Evolutionary conservation across 768 basidiomycete genomes (phyloP).

Genomic region (Boletus subcaerulescens): DNA sequence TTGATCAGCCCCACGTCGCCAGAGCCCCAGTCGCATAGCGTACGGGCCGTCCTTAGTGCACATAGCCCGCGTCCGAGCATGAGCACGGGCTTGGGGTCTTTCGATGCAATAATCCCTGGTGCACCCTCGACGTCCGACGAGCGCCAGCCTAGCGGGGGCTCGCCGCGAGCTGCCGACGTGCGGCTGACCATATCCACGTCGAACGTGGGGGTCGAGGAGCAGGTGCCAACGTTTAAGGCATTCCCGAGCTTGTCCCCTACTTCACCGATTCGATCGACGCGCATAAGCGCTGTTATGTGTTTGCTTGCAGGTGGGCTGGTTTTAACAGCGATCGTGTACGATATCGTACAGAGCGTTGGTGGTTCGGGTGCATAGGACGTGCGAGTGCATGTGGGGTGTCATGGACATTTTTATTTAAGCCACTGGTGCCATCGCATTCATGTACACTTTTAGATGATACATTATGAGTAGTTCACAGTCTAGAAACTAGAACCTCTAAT

Average conservation of each 20-base stretch:
- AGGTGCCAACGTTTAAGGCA: slow-evolving; percentile 9
- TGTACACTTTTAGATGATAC: no score
- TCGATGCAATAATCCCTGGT: not conserved
- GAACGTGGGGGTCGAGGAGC: not conserved
- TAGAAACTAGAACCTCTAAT: no score
- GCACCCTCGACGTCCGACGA: not conserved
- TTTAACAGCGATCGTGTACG: slow-evolving; percentile 17
- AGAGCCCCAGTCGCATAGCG: not conserved
- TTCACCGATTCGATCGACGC: slow-evolving; percentile 9
- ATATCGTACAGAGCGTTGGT: slow-evolving; percentile 5
- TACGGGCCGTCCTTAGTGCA: slow-evolving; percentile 1
- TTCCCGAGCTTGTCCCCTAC: slow-evolving; percentile 9
- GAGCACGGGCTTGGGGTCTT: not conserved
- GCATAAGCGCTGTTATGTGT: slow-evolving; percentile 6
- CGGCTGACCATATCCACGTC: slow-evolving; percentile 2
- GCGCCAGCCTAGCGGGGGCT: not conserved
- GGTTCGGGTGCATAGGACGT: not conserved
- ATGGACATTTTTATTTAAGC: no score
- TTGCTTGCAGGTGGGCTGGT: slow-evolving; percentile 8
- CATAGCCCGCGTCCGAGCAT: slow-evolving; percentile 6
- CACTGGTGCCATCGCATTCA: no score
- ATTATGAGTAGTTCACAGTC: no score
- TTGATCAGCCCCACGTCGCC: slow-evolving; percentile 10
- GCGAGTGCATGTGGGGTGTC: no score
- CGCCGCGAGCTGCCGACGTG: not conserved